Evolutionary conservation across 306 rosid species (phyloP), one percentile per base, ranked within the genome.

Genomic region (Inga oerstediana): DNA sequence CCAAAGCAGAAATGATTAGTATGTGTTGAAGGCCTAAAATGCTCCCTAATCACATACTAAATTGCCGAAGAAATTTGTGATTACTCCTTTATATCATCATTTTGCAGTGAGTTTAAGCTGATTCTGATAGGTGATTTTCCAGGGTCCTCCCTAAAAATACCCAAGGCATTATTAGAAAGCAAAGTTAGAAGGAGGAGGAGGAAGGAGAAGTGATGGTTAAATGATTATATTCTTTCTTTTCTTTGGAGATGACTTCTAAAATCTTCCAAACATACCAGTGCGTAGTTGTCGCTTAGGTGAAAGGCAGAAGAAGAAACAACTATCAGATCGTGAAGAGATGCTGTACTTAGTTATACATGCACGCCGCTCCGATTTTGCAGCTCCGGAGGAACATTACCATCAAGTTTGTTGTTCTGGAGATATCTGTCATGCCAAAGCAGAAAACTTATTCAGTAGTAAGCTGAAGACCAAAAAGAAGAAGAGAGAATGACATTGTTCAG

Each of bases 351-450:
- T 78, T 88, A 84, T 24, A 72, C 22, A 45, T 75, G 30, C 34
- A 75, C 69, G 66, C 84, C 85, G 51, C 83, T 80, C 80, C 39
- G 73, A 56, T 85, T 66, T 46, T 46, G 59, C 52, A 67, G 75
- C 8, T 78, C 48, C 43, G 10, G 11, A 30, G 91, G 86, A 49
- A 74, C 72, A 73, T 76, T 37, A 48, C 81, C 86, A 37, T 79
- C 84, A 10, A 86, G 85, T 5, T 85, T 78, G 75, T 89, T 81
- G 3, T 83, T 76, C 76, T 79, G 85, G 48, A 95, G 86, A 81
- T 76, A 76, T 87, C 90, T 92, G 89, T 51, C 64, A 62, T 48
- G 54, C 46, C 78, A 72, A 72, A 79, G 30, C 46, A 15, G 65
- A 19, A 15, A 20, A 11, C 3, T 44, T 45, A n/a, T 43, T 32